Evolutionary conservation across 2,329 filamentous ascomycete genomes (phyloP).

Genomic region (Pestalotiopsis sp.): DNA sequence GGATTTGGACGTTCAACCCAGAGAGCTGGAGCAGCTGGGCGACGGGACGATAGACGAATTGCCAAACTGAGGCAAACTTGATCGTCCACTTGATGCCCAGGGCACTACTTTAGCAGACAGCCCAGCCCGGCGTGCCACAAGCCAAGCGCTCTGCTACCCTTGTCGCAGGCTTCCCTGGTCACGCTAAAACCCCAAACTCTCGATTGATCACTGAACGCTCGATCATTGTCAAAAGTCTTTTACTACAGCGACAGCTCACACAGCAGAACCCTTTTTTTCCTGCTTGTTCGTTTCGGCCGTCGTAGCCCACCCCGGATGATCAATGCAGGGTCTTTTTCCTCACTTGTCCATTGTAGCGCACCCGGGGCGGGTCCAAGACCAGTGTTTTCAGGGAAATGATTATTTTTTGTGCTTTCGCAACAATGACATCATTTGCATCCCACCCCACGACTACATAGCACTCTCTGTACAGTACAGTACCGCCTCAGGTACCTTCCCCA

Average conservation of each 20-base stretch:
- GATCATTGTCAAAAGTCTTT: background rate
- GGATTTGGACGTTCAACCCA: background rate
- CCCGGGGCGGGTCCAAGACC: background rate
- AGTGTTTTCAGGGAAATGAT: background rate
- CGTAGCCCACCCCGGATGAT: background rate
- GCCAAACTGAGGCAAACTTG: no score
- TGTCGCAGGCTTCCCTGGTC: background rate
- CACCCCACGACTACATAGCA: background rate
- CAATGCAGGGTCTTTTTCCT: conserved; percentile 7
- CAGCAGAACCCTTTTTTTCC: background rate
- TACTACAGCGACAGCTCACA: conserved; percentile 1
- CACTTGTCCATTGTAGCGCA: background rate
- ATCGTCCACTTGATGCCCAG: no score
- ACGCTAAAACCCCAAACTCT: conserved; percentile 2
- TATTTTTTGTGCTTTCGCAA: background rate
- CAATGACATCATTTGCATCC: background rate
- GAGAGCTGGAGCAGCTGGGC: background rate
- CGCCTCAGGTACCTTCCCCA: background rate
- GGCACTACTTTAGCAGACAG: background rate
- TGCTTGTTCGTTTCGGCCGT: background rate
- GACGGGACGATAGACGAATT: background rate
- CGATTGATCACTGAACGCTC: conserved; percentile 11
- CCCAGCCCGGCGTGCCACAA: conserved; percentile 7
- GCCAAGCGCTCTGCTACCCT: conserved; percentile 4
- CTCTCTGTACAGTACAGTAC: background rate